These are phyloP conservation scores for Lentithecium fluviatile DNA, from an alignment of 495 filamentous ascomycete genomes.

Conservation along the genomic window DNA sequence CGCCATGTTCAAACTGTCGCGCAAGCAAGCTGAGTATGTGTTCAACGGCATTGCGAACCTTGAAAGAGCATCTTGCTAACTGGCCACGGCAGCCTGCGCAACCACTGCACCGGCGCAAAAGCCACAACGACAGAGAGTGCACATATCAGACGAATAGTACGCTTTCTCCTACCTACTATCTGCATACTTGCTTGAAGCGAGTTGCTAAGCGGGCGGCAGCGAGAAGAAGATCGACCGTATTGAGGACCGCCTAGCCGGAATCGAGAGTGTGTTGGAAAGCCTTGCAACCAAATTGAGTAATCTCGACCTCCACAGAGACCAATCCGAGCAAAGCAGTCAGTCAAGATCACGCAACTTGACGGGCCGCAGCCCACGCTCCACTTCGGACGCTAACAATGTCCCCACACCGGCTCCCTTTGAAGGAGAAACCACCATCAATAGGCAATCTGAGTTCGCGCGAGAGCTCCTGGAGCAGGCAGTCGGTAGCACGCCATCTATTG, in stretches of 20 bases:
- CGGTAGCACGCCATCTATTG: conserved; percentile 47
- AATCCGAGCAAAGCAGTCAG: conserved; percentile 34
- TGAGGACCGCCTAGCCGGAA: conserved; percentile 59
- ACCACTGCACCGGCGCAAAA: conserved; percentile 62
- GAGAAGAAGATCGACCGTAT: conserved; percentile 69
- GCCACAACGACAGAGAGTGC: conserved; percentile 60
- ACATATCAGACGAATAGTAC: conserved; percentile 71
- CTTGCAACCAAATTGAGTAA: conserved; percentile 20
- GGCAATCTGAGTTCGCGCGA: conserved; percentile 64
- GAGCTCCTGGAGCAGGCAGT: conserved; percentile 62
- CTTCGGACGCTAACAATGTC: neutral
- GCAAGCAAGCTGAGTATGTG: conserved; percentile 40
- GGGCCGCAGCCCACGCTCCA: conserved; percentile 29
- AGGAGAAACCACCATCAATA: conserved; percentile 58
- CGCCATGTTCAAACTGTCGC: conserved; percentile 52
- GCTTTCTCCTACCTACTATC: neutral
- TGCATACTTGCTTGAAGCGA: neutral
- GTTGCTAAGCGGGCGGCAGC: conserved; percentile 40
- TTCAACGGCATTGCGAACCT: neutral
- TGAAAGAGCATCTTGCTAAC: conserved; percentile 1
- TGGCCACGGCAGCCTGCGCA: conserved; percentile 46
- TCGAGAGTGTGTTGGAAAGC: conserved; percentile 52
- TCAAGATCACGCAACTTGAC: conserved; percentile 2
- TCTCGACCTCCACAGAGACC: conserved; percentile 8
- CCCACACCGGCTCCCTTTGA: conserved; percentile 49